These are phyloP conservation scores for Trichoderma arundinaceum DNA, from an alignment of 2,329 filamentous ascomycete genomes.

Conservation along the genomic window DNA sequence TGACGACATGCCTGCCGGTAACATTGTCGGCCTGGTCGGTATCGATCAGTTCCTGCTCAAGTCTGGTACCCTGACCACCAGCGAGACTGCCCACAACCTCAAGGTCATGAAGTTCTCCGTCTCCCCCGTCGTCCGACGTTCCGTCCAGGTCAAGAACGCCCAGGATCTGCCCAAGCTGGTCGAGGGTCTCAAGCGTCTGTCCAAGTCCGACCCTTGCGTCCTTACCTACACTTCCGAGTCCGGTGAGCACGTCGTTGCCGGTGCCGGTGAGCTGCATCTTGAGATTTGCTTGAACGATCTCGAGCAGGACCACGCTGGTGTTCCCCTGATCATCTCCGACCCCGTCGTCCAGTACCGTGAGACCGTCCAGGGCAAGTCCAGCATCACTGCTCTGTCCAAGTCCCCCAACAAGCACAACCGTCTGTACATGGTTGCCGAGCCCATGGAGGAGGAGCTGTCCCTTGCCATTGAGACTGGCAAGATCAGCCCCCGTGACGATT, in stretches of 20 bases:
- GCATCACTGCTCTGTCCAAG: slow-evolving; percentile 97
- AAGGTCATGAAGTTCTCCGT: slow-evolving; percentile 99
- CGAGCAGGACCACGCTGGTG: slow-evolving; percentile 98
- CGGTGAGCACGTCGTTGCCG: slow-evolving; percentile 98
- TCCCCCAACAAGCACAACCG: slow-evolving; percentile 99
- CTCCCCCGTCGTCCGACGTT: slow-evolving; percentile 96
- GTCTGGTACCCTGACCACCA: slow-evolving; percentile 98
- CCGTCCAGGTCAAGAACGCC: slow-evolving; percentile 99
- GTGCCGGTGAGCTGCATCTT: slow-evolving; percentile 98
- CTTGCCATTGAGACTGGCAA: slow-evolving; percentile 90
- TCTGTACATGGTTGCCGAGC: slow-evolving; percentile 94
- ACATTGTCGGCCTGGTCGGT: slow-evolving; percentile 99
- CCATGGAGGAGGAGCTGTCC: slow-evolving; percentile 88
- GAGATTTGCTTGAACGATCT: slow-evolving; percentile 99
- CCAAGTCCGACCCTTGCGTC: slow-evolving; percentile 99
- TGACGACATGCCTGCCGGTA: slow-evolving; percentile 98
- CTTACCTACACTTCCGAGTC: slow-evolving; percentile 87
- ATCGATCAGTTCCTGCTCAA: slow-evolving; percentile 99
- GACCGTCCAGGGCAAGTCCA: slow-evolving; percentile 82
- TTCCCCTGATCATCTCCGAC: slow-evolving; percentile 96
- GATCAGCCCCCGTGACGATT: slow-evolving; percentile 94
- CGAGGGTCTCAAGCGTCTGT: slow-evolving; percentile 99
- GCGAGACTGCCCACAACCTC: slow-evolving; percentile 97
- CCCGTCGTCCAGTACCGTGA: slow-evolving; percentile 99
- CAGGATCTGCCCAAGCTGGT: slow-evolving; percentile 99